Percentiles rank a stretch among this genome's conserved stretches.
These are phyloP conservation scores for Trichoderma endophyticum DNA, from an alignment of 2,329 filamentous ascomycete species.

Conservation along the genomic window DNA sequence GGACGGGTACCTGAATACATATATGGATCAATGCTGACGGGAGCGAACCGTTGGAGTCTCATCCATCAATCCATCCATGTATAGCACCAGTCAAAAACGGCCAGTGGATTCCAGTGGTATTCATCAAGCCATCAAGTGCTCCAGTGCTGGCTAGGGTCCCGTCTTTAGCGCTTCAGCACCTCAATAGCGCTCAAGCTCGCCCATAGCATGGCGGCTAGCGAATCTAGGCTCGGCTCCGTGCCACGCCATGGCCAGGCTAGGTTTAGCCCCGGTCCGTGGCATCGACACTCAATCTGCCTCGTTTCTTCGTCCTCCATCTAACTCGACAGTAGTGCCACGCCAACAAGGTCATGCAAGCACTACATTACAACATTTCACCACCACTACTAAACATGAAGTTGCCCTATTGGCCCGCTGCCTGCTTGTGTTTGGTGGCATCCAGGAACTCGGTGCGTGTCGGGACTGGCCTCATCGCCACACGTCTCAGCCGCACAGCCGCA, in stretches of 20 bases:
- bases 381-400: background rate
- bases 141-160: background rate
- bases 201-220: background rate
- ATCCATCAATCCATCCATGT: no score
- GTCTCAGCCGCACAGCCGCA: constrained; percentile 3
- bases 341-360: background rate
- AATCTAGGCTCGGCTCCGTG: background rate
- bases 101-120: background rate
- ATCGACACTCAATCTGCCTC: constrained; percentile 2
- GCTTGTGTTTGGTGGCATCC: background rate
- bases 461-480: background rate
- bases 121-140: background rate
- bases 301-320: background rate
- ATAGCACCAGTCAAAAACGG: no score
- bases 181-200: background rate
- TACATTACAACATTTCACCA: background rate
- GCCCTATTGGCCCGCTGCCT: background rate
- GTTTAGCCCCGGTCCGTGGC: background rate
- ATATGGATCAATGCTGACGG: background rate
- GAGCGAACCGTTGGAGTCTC: background rate
- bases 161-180: background rate
- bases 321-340: background rate
- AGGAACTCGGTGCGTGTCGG: background rate
- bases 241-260: background rate
- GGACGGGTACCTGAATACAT: background rate